A percentile compares a stretch with the other conserved stretches of the same genome.
Evolutionary conservation across 176 grass and related monocot species (phyloP).

Genomic region (Oryza officinalis): DNA sequence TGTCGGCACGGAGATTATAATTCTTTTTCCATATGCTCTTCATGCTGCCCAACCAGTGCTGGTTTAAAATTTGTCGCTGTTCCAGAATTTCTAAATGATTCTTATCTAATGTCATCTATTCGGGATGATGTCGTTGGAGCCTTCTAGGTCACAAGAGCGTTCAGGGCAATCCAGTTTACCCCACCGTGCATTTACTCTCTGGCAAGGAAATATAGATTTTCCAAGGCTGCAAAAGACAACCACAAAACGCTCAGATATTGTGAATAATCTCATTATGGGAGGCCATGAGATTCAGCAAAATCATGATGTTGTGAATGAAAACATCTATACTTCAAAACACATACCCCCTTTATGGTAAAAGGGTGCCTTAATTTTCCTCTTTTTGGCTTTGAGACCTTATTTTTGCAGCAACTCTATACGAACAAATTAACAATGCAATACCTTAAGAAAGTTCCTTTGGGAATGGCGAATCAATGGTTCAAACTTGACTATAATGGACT

Average conservation of each 20-base stretch:
- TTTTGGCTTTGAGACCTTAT: slow-evolving; percentile 25
- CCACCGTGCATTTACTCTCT: slow-evolving; percentile 93
- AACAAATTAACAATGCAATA: slow-evolving; percentile 14
- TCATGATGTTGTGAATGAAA: slow-evolving; percentile 13
- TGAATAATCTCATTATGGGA: not conserved
- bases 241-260: slow-evolving; percentile 23
- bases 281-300: not conserved
- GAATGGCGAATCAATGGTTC: not conserved
- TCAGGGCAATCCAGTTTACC: slow-evolving; percentile 90
- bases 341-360: slow-evolving; percentile 7
- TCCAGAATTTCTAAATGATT: slow-evolving; percentile 5
- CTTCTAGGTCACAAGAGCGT: slow-evolving; percentile 72
- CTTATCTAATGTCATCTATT: slow-evolving; percentile 37
- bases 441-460: not conserved
- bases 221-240: slow-evolving; percentile 67
- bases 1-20: slow-evolving; percentile 7
- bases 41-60: slow-evolving; percentile 5
- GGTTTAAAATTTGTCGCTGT: not conserved
- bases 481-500: slow-evolving; percentile 16
- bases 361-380: not conserved
- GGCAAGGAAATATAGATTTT: slow-evolving; percentile 85
- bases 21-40: slow-evolving; percentile 22
- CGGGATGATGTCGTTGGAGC: slow-evolving; percentile 54
- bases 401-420: slow-evolving; percentile 22
- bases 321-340: slow-evolving; percentile 15